Conservation (phyloP, 2,329 filamentous ascomycete genomes). For the Botryotinia globosa region DNA sequence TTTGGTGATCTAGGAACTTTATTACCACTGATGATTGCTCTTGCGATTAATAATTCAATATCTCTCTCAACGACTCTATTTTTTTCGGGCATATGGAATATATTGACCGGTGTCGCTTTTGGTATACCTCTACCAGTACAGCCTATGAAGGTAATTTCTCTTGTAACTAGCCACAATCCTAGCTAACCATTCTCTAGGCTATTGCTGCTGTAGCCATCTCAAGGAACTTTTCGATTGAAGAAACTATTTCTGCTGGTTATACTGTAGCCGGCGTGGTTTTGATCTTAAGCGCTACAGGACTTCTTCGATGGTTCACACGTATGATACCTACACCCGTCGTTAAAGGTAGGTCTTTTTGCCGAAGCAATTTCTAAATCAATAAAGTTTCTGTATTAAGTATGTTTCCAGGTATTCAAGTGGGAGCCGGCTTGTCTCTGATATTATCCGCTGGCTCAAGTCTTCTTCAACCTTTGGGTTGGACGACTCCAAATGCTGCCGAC, state of each 20-base stretch:
- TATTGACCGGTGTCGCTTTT: conserved; percentile 76
- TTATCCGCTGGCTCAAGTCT: conserved; percentile 71
- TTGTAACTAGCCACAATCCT: conserved; percentile 10
- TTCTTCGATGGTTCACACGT: conserved; percentile 71
- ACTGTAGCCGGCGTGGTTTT: conserved; percentile 73
- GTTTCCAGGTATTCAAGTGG: conserved; percentile 73
- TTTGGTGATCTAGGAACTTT: conserved; percentile 87
- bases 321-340: conserved; percentile 75
- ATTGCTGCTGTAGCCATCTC: conserved; percentile 88
- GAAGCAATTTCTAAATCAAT: neutral
- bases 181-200: conserved; percentile 55
- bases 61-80: conserved; percentile 80
- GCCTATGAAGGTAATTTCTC: conserved; percentile 64
- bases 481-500: conserved; percentile 63
- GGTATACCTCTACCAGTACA: conserved; percentile 90
- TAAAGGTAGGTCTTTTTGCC: conserved; percentile 54
- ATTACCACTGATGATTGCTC: conserved; percentile 82
- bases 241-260: conserved; percentile 80
- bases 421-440: conserved; percentile 80
- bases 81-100: conserved; percentile 84
- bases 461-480: conserved; percentile 67
- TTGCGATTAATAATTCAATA: conserved; percentile 75
- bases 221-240: conserved; percentile 59
- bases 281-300: conserved; percentile 72
- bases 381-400: neutral